Base-by-base conservation (phyloP, 805 yeast species). In the Tetrapisispora fleetii region DNA sequence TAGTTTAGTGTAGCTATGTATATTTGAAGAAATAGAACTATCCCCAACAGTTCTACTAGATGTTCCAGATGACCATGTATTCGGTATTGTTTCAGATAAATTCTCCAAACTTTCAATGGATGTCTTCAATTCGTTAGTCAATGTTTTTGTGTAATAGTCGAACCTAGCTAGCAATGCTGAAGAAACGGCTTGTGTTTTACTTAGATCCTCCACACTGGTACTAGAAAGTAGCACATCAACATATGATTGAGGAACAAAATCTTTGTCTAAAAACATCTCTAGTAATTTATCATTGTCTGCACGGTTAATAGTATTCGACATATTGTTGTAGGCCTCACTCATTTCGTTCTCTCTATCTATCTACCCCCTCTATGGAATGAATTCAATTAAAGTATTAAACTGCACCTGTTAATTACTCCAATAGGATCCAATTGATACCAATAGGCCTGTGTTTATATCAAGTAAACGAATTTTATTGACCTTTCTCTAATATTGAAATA, bases 251-350 rank as follows among this genome's bases (percentile, higher is more conserved):
- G 88, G 84, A 17, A 75, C 78, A 58, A 83, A 83, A 24, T 76
- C 78, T 19, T 74, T 77, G 52, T 83, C 86, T 52, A 81, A 80
- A 67, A 84, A 84, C 80, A 83, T 82, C 13, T 78, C 66, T 3
- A 83, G 63, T 1, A 81, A 71, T 16, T 77, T 77, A 47, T 66
- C 65, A 36, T 64, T 50, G 17, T 40, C 45, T 11, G 48, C 36
- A 9, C 16, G 19, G 6, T 39, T 38, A 21, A 22, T 36, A 8
- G 48, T 32, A 10, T 10, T n/a, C 7, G 35, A 6, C 18, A 5
- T n/a, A 10, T n/a, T 19, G 10, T n/a, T 33, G 10, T n/a, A 24
- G 8, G 28, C 8, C 4, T 43, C 40, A 24, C 33, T 33, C 39
- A 43, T 43, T 14, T 32, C 32, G n/a, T n/a, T n/a, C n/a, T n/a